Conservation (phyloP, 208 protist genomes). For the Trypanosoma avium region DNA sequence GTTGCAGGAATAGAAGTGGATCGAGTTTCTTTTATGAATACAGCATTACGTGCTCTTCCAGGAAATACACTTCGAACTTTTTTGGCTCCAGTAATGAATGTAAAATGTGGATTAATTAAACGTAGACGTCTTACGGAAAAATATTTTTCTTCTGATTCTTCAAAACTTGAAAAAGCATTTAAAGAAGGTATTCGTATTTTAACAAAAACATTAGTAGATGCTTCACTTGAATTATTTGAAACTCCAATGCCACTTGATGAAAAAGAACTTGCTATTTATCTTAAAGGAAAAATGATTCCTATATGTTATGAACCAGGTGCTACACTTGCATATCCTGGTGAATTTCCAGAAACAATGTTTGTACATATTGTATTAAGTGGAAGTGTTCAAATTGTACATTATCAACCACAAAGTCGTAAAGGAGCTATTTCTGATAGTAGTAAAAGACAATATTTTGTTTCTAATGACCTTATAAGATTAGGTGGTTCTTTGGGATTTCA, state of each 20-base stretch:
- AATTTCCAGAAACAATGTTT: conserved; percentile 69
- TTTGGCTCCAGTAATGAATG: conserved; percentile 69
- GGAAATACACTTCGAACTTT: conserved; percentile 62
- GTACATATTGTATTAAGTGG: conserved; percentile 75
- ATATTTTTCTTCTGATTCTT: conserved; percentile 27
- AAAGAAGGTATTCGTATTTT: conserved; percentile 45
- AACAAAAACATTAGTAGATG: conserved; percentile 45
- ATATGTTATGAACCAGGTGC: conserved; percentile 56
- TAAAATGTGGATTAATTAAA: conserved; percentile 47
- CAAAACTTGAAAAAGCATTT: conserved; percentile 30
- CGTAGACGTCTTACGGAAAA: conserved; percentile 35
- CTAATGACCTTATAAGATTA: conserved; percentile 63
- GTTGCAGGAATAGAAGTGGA: conserved; percentile 51
- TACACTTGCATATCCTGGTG: conserved; percentile 66
- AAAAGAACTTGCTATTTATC: conserved; percentile 39
- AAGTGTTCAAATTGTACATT: conserved; percentile 57
- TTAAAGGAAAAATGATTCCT: conserved; percentile 52
- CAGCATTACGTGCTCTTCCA: conserved; percentile 68
- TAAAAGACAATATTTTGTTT: conserved; percentile 66
- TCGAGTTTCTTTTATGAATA: conserved; percentile 78
- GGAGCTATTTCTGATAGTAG: conserved; percentile 15
- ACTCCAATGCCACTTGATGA: conserved; percentile 49
- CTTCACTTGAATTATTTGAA: conserved; percentile 50
- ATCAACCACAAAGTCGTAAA: conserved; percentile 64
- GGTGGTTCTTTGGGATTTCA: conserved; percentile 43